A percentile compares a stretch with the other conserved stretches of the same genome.
phyloP scores from a whole-genome alignment of 176 grass and related monocot species.

The Dactylis glomerata region DNA sequence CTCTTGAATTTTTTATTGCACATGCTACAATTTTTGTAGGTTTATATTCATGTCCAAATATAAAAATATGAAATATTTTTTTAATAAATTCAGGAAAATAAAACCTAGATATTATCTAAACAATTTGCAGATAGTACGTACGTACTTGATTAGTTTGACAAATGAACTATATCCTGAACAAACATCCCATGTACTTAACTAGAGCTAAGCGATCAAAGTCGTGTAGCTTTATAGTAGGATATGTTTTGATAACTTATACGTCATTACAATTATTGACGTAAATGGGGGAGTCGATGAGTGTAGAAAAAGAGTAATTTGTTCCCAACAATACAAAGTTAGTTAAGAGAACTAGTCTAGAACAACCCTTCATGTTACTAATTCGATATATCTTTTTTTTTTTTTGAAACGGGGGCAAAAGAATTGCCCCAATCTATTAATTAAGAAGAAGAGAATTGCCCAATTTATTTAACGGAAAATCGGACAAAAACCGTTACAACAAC shows the following conservation, averaged over 20 bases:
- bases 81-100: not conserved
- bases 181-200: not conserved
- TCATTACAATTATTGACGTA: not conserved
- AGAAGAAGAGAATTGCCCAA: too few species aligned
- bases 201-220: not conserved
- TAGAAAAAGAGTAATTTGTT: not conserved
- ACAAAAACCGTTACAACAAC: too few species aligned
- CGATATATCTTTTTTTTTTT: not conserved
- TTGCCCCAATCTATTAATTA: too few species aligned
- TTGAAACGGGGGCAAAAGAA: too few species aligned
- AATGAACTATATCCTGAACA: not conserved
- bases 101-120: not conserved
- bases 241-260: not conserved
- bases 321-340: not conserved
- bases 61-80: too few species aligned
- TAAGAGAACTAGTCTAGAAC: not conserved
- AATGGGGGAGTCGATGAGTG: not conserved
- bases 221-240: not conserved
- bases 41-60: too few species aligned
- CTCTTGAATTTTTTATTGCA: too few species aligned
- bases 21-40: too few species aligned
- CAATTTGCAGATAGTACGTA: not conserved
- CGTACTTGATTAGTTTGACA: not conserved
- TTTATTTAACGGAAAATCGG: too few species aligned
- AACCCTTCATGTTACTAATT: not conserved